Percentiles rank a stretch among this genome's conserved stretches.
phyloP scores from a whole-genome alignment of 2,329 filamentous ascomycete genomes.

The Cytospora piceae region DNA sequence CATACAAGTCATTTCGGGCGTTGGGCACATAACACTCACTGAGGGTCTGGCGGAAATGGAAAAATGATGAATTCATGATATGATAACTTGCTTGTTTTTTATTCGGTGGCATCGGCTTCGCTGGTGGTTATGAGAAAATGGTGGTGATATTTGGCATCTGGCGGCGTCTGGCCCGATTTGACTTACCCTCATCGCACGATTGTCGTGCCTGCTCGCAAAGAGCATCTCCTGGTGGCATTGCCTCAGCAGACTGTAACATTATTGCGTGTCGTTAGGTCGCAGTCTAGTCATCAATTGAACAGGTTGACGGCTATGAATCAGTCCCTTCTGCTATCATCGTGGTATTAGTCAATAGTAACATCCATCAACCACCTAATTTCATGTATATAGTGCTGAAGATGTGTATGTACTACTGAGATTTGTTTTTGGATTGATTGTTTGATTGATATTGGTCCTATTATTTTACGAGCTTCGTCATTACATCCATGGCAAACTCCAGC shows the following conservation, averaged over 20 bases:
- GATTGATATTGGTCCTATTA: background rate
- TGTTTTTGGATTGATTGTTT: background rate
- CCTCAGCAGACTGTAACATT: constrained; percentile 25
- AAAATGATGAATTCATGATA: constrained; percentile 21
- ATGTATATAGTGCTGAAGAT: background rate
- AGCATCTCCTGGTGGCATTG: constrained; percentile 24
- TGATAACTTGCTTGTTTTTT: constrained; percentile 5
- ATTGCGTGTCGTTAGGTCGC: constrained; percentile 15
- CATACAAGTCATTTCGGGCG: constrained; percentile 25
- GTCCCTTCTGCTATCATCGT: background rate
- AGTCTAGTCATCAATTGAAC: constrained; percentile 11
- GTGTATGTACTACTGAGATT: background rate
- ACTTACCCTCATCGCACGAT: constrained; percentile 30
- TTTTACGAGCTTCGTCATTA: constrained; percentile 18
- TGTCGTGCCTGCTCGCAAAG: constrained; percentile 28
- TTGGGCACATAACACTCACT: constrained; percentile 26
- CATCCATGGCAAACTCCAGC: constrained; percentile 31
- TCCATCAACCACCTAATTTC: background rate
- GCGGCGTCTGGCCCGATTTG: constrained; percentile 25
- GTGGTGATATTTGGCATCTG: constrained; percentile 24
- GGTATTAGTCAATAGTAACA: background rate
- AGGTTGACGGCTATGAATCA: constrained; percentile 4
- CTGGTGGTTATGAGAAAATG: constrained; percentile 20
- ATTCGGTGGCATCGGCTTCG: constrained; percentile 17
- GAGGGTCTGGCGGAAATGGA: constrained; percentile 8